Evolutionary conservation across 1,284 basidiomycete genomes (phyloP).

Genomic region (Thecaphora frezii): DNA sequence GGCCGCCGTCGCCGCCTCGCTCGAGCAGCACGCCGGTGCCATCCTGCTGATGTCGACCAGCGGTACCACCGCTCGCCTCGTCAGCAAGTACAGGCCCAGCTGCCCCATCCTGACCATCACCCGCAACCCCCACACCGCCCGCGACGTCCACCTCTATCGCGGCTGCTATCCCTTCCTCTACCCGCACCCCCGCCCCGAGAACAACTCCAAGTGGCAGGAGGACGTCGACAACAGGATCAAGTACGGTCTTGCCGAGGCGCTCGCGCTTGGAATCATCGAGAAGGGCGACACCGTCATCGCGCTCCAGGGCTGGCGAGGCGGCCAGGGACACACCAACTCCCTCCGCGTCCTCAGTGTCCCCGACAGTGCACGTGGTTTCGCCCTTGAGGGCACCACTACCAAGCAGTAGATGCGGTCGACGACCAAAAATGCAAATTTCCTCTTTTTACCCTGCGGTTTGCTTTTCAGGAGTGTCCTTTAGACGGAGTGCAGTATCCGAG

Average conservation of each 20-base stretch:
- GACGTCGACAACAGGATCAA: slow-evolving; percentile 71
- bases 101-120: slow-evolving; percentile 91
- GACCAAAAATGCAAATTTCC: too few species aligned
- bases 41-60: slow-evolving; percentile 91
- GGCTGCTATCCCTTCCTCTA: slow-evolving; percentile 98
- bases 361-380: slow-evolving; percentile 50
- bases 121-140: slow-evolving; percentile 89
- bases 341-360: slow-evolving; percentile 53
- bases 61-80: slow-evolving; percentile 90
- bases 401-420: not conserved
- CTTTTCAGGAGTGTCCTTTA: not conserved
- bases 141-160: slow-evolving; percentile 94
- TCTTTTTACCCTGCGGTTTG: too few species aligned
- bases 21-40: slow-evolving; percentile 58
- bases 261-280: slow-evolving; percentile 83
- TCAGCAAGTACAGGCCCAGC: slow-evolving; percentile 93
- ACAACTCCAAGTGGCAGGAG: slow-evolving; percentile 88
- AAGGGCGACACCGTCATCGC: slow-evolving; percentile 89
- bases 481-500: too few species aligned
- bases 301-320: slow-evolving; percentile 98
- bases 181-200: slow-evolving; percentile 82
- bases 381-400: slow-evolving; percentile 49
- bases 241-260: slow-evolving; percentile 85
- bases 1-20: slow-evolving; percentile 55
- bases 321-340: slow-evolving; percentile 77